Percentiles rank a stretch among this genome's conserved stretches.
Evolutionary conservation across 2,329 filamentous ascomycete genomes (phyloP).

Genomic region (Fusarium algeriense): DNA sequence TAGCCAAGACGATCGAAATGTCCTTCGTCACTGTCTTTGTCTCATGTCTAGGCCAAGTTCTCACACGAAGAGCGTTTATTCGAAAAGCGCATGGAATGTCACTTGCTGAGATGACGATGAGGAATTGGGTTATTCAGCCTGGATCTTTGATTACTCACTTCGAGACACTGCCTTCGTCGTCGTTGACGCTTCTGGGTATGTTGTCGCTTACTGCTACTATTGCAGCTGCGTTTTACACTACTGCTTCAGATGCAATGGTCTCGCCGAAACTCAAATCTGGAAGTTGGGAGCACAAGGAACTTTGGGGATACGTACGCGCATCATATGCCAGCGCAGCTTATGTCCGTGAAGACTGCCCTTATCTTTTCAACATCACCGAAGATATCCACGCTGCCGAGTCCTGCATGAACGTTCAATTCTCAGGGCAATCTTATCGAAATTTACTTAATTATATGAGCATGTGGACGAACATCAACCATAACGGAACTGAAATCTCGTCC

Average conservation of each 20-base stretch:
- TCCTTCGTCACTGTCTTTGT: constrained; percentile 84
- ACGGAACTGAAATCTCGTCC: constrained; percentile 56
- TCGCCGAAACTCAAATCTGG: constrained; percentile 77
- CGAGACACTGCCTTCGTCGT: constrained; percentile 73
- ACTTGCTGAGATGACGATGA: constrained; percentile 82
- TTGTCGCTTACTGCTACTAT: constrained; percentile 74
- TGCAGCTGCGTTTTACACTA: constrained; percentile 78
- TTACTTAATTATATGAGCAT: constrained; percentile 69
- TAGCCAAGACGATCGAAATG: constrained; percentile 83
- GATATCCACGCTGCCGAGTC: constrained; percentile 58
- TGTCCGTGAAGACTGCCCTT: constrained; percentile 68
- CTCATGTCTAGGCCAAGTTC: constrained; percentile 78
- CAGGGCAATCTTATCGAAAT: constrained; percentile 78
- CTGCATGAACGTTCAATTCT: constrained; percentile 77
- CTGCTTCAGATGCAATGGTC: constrained; percentile 80
- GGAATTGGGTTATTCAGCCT: constrained; percentile 77
- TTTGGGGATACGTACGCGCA: constrained; percentile 69
- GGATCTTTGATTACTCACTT: constrained; percentile 79
- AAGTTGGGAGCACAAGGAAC: constrained; percentile 58
- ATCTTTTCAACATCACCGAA: constrained; percentile 66
- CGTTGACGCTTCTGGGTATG: constrained; percentile 71
- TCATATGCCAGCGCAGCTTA: constrained; percentile 74
- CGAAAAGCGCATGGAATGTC: constrained; percentile 73
- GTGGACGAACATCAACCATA: constrained; percentile 64
- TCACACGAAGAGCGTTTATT: constrained; percentile 76